Conservation (phyloP, 2,329 filamentous ascomycete species). For the Cladosporium sp. region DNA sequence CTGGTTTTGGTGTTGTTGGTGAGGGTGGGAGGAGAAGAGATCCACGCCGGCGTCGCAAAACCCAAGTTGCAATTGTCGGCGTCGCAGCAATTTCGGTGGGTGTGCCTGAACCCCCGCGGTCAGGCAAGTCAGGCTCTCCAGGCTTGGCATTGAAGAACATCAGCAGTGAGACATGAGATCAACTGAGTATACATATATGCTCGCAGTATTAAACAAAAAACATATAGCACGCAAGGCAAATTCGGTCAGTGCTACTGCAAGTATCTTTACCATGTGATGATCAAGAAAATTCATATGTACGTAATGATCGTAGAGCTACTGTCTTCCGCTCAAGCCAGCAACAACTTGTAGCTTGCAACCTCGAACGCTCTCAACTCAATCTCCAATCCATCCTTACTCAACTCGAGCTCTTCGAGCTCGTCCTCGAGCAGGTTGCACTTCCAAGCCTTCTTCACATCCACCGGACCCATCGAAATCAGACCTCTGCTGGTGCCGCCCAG, state of each 20-base stretch:
- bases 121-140: neutral
- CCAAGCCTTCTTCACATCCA: slow-evolving; percentile 72
- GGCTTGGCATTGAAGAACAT: neutral
- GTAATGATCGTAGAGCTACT: slow-evolving; percentile 6
- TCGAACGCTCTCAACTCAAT: slow-evolving; percentile 43
- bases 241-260: neutral
- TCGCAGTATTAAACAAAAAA: neutral
- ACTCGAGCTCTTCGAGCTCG: slow-evolving; percentile 66
- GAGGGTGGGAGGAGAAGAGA: neutral
- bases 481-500: slow-evolving; percentile 79
- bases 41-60: neutral
- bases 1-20: slow-evolving; percentile 18
- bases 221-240: neutral
- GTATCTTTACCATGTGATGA: neutral
- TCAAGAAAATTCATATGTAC: slow-evolving; percentile 6
- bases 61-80: slow-evolving; percentile 1
- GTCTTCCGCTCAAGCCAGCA: slow-evolving; percentile 27
- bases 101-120: neutral
- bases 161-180: neutral
- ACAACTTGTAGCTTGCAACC: slow-evolving; percentile 40
- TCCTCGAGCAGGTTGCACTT: slow-evolving; percentile 91
- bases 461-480: slow-evolving; percentile 62
- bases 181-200: neutral
- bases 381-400: slow-evolving; percentile 44
- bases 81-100: slow-evolving; percentile 13